Evolutionary conservation across 257 asterid genomes (phyloP).

Genomic region (Solanum sejunctum): DNA sequence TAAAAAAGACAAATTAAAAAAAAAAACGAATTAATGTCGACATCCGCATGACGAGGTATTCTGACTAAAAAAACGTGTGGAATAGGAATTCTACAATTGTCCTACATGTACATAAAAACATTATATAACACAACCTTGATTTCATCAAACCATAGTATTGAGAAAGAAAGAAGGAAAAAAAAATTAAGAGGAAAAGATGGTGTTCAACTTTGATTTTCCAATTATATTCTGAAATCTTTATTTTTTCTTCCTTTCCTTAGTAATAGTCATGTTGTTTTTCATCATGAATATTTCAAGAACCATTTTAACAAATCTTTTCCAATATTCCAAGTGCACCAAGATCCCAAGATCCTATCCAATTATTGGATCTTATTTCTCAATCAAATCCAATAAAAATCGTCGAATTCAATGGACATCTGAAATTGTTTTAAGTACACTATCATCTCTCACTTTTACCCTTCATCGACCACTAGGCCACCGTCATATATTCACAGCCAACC

Average conservation of each 20-base stretch:
- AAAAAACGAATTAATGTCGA: neutral
- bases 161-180: fast-evolving
- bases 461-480: constrained; percentile 37
- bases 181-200: neutral
- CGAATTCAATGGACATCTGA: neutral
- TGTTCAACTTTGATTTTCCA: neutral
- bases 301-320: neutral
- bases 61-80: neutral
- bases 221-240: neutral
- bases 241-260: constrained; percentile 10
- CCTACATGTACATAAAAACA: neutral
- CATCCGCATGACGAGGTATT: neutral
- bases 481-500: constrained; percentile 41
- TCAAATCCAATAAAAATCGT: neutral
- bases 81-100: neutral
- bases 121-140: neutral
- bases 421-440: neutral
- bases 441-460: neutral
- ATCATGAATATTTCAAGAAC: neutral
- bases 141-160: neutral
- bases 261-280: constrained; percentile 16
- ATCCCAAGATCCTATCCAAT: neutral
- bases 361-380: neutral
- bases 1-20: too few relatives aligned
- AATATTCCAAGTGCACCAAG: neutral